Evolutionary conservation across 352 stramenopile genomes (phyloP), one percentile per base, ranked within the genome.

Genomic region (Pythium angustatum): DNA sequence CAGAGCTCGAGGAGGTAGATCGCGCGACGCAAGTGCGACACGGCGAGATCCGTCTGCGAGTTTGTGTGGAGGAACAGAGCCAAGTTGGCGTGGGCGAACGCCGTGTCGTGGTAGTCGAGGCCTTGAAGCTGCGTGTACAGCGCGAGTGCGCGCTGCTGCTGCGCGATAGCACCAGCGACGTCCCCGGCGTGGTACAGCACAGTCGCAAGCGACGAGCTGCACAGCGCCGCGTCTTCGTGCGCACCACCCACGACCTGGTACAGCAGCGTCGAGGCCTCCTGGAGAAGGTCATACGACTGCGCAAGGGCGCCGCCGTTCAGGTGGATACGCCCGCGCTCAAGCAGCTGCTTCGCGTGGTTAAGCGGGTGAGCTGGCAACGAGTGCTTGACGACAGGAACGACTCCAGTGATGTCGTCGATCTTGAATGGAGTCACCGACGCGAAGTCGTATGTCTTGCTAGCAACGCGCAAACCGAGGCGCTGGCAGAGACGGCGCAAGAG

Each of bases 371-470:
- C 66, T 38, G 95, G 90, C 27, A 94, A 62, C 55, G 83, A 91
- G 59, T 96, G 83, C 78, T 98, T 99, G 26, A 98, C 91, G 24
- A 98, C 79, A 11, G 96, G 96, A 49, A 98, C 81, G 62, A 98
- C 80, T 30, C 93, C 94, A 47, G 93, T 84, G 54, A 99, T 87
- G 68, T 99, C 95, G 19, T 88, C 73, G 21, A 96, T 75, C 47
- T 76, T 76, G 66, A 99, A 96, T 2, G 96, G 96, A 30, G 79
- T 40, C n/a, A 66, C 56, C 14, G 70, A 73, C 10, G 65, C 60
- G 43, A 98, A 85, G 45, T 96, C 85, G 68, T 98, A 98, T 34
- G 86, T 80, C 64, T 90, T 94, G 31, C 90, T 95, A 38, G 80
- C 74, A 8, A 99, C 78, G 24, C 93, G 87, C 43, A 98, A 81